A percentile compares a stretch with the other conserved stretches of the same genome.
Evolutionary conservation across 169 alveolate species (phyloP).

Genomic region (Eimeria zaria): DNA sequence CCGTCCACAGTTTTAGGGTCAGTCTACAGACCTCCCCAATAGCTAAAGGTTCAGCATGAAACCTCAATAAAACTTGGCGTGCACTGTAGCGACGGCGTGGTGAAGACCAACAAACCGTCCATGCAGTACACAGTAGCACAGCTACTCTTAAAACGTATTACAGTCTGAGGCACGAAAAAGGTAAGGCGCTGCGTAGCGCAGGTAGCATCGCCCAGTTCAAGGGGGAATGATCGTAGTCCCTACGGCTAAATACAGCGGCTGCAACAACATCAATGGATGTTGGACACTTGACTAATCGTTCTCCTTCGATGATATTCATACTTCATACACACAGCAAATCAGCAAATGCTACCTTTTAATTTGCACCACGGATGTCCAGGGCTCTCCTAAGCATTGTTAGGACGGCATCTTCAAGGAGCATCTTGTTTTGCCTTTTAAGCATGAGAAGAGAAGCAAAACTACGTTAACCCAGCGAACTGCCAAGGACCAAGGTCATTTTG

Average conservation of each 20-base stretch:
- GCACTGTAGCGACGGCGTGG: not conserved
- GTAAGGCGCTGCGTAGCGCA: not conserved
- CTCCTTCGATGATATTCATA: not conserved
- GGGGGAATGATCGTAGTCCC: not conserved
- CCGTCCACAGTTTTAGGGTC: too few relatives aligned
- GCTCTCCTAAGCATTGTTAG: not conserved
- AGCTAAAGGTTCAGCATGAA: not conserved
- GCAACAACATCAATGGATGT: not conserved
- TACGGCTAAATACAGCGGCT: not conserved
- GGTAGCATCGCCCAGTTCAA: not conserved
- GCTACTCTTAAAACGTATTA: slow-evolving; percentile 7
- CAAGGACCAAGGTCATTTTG: slow-evolving; percentile 70
- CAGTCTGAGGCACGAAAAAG: not conserved
- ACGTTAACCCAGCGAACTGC: slow-evolving; percentile 66
- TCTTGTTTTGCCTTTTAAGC: not conserved
- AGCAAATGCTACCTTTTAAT: not conserved
- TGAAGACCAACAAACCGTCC: not conserved
- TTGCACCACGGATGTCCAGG: not conserved
- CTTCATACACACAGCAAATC: too few relatives aligned
- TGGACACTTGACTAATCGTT: not conserved
- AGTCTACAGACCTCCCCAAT: too few relatives aligned
- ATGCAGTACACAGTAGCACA: not conserved
- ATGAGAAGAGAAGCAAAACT: not conserved
- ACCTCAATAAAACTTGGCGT: not conserved
- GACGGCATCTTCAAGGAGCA: not conserved